A percentile compares a stretch with the other conserved stretches of the same genome.
These are phyloP conservation scores for Sporobolus alterniflorus DNA, from an alignment of 202 grass and related monocot genomes.

Conservation along the genomic window DNA sequence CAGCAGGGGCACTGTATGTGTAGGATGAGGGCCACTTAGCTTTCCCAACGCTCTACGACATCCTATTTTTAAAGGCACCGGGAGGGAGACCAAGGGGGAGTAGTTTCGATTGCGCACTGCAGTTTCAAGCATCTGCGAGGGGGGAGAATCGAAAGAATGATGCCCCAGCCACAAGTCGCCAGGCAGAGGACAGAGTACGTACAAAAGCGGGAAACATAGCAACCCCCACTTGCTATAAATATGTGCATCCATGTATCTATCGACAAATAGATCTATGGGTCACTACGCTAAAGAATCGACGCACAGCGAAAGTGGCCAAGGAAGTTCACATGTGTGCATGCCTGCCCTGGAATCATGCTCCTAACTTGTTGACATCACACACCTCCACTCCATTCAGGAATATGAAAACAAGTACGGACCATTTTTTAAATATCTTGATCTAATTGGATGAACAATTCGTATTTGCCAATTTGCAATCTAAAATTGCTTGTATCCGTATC, in stretches of 20 bases:
- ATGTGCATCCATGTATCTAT: constrained; percentile 52
- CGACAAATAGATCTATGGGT: constrained; percentile 44
- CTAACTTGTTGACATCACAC: constrained; percentile 58
- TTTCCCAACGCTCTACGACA: constrained; percentile 42
- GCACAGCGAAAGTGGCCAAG: constrained; percentile 45
- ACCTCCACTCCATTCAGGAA: constrained; percentile 36
- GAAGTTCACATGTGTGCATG: constrained; percentile 47
- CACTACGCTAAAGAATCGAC: constrained; percentile 30
- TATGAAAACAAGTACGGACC: constrained; percentile 30
- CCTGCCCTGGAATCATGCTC: constrained; percentile 54
- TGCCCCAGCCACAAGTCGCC: constrained; percentile 32
- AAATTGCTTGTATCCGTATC: constrained; percentile 22
- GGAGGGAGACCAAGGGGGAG: not conserved
- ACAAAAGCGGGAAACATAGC: constrained; percentile 56
- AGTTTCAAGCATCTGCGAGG: constrained; percentile 28
- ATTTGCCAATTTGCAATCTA: constrained; percentile 12
- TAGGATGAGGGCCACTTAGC: constrained; percentile 1
- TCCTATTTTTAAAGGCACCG: constrained; percentile 45
- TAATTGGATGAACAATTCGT: constrained; percentile 11
- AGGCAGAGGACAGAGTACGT: constrained; percentile 33
- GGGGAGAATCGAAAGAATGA: constrained; percentile 21
- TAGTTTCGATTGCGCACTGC: constrained; percentile 29
- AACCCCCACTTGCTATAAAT: constrained; percentile 62
- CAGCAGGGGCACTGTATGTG: not conserved
- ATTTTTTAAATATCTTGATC: constrained; percentile 29